Percentiles rank a stretch among this genome's conserved stretches.
Evolutionary conservation across 106 monocot species (phyloP).

Genomic region (Ottelia alismoides): DNA sequence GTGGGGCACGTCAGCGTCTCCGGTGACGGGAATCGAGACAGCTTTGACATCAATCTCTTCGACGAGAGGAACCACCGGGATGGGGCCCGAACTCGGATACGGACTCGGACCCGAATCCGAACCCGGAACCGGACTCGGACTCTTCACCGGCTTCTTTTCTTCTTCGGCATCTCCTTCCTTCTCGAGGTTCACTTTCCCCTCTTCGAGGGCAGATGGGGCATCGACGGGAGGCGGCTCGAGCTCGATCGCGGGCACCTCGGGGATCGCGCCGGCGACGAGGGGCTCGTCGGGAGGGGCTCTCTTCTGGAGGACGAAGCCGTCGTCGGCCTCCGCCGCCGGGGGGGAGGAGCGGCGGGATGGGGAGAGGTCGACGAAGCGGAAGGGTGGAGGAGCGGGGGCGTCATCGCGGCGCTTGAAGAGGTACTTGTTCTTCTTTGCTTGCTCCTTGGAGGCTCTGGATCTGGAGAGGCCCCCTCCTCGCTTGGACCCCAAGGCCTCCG

Average conservation of each 20-base stretch:
- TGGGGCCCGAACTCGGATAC: too few species aligned
- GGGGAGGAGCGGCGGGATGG: neutral
- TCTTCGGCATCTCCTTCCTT: neutral
- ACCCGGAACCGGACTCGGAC: too few species aligned
- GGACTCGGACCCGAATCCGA: too few species aligned
- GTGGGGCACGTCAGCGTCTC: neutral
- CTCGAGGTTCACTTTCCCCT: too few species aligned
- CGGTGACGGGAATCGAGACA: too few species aligned
- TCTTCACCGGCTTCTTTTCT: neutral
- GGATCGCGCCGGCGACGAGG: neutral
- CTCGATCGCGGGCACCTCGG: neutral
- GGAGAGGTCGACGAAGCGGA: neutral
- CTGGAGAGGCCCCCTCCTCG: neutral
- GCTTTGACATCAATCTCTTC: too few species aligned
- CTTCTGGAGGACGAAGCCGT: slow-evolving; percentile 17
- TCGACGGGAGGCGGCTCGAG: neutral
- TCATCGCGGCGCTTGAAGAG: slow-evolving; percentile 55
- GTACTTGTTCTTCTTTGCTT: slow-evolving; percentile 54
- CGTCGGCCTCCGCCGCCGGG: neutral
- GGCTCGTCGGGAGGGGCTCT: slow-evolving; percentile 1
- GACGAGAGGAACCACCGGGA: too few species aligned
- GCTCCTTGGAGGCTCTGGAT: neutral
- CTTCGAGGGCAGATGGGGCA: neutral
- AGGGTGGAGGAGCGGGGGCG: neutral
- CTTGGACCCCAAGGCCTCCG: slow-evolving; percentile 16